Percentiles rank a stretch among this genome's conserved stretches.
These are phyloP conservation scores for Fermentozyma sake DNA, from an alignment of 1,139 yeast species.

Conservation along the genomic window DNA sequence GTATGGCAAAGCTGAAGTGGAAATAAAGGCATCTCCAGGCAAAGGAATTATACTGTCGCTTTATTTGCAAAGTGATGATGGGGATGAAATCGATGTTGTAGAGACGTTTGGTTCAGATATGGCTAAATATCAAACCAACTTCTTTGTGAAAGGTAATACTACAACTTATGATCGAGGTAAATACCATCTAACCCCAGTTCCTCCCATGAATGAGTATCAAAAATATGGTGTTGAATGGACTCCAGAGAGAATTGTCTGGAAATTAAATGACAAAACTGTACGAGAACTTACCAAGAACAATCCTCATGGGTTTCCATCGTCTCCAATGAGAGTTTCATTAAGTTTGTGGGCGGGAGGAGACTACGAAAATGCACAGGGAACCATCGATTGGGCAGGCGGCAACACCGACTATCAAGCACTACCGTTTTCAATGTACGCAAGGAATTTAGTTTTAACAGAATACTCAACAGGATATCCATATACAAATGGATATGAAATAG, in stretches of 20 bases:
- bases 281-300: slow-evolving; percentile 47
- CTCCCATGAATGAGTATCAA: slow-evolving; percentile 54
- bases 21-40: slow-evolving; percentile 34
- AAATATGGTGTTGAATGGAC: slow-evolving; percentile 51
- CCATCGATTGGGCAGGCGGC: slow-evolving; percentile 46
- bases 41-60: slow-evolving; percentile 41
- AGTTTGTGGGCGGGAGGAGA: slow-evolving; percentile 88
- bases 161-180: slow-evolving; percentile 39
- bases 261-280: slow-evolving; percentile 35
- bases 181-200: slow-evolving; percentile 32
- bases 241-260: slow-evolving; percentile 27
- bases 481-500: slow-evolving; percentile 23
- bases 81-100: slow-evolving; percentile 45
- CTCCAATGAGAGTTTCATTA: slow-evolving; percentile 58
- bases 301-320: slow-evolving; percentile 30
- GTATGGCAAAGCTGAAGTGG: slow-evolving; percentile 55
- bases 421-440: slow-evolving; percentile 33
- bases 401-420: slow-evolving; percentile 30
- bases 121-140: slow-evolving; percentile 36
- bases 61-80: slow-evolving; percentile 43
- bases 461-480: slow-evolving; percentile 31
- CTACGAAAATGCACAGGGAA: slow-evolving; percentile 45
- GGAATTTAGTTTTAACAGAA: slow-evolving; percentile 26
- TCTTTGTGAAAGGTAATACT: slow-evolving; percentile 41
- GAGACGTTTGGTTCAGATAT: slow-evolving; percentile 41